Evolutionary conservation across 352 stramenopile genomes (phyloP).

Genomic region (Pythium brassicae): DNA sequence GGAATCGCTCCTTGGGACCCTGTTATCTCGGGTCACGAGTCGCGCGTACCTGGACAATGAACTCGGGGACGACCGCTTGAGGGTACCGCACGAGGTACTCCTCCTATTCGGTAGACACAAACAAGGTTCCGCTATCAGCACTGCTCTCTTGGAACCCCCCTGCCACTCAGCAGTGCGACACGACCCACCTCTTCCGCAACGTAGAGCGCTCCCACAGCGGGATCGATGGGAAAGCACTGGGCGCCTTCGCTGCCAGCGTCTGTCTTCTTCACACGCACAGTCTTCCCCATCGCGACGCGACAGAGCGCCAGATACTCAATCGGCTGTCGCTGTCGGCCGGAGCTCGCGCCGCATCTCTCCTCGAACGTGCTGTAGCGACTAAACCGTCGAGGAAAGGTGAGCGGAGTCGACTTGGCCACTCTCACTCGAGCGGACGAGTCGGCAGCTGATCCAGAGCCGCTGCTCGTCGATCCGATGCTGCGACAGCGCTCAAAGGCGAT

Average conservation of each 20-base stretch:
- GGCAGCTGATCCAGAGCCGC: constrained; percentile 18
- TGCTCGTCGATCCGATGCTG: constrained; percentile 1
- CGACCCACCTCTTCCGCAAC: constrained; percentile 26
- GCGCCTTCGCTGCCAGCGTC: background rate
- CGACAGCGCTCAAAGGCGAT: no score
- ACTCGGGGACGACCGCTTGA: constrained; percentile 67
- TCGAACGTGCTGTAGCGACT: constrained; percentile 76
- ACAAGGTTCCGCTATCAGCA: background rate
- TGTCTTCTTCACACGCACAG: constrained; percentile 18
- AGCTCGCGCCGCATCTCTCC: constrained; percentile 10
- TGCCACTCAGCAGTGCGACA: background rate
- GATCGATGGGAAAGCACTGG: constrained; percentile 22
- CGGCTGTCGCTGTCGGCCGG: background rate
- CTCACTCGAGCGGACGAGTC: constrained; percentile 7
- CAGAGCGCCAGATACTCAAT: constrained; percentile 61
- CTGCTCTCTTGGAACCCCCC: no score
- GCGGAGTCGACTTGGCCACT: constrained; percentile 5
- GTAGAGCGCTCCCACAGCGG: constrained; percentile 35
- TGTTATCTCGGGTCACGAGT: background rate
- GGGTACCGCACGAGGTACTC: constrained; percentile 67
- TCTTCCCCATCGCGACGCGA: constrained; percentile 60
- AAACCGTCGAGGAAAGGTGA: constrained; percentile 59
- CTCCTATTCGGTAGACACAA: constrained; percentile 23
- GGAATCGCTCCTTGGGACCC: no score
- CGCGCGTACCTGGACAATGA: constrained; percentile 48